A percentile compares a stretch with the other conserved stretches of the same genome.
These are phyloP conservation scores for Thecamonas trahens DNA, from an alignment of 78 protist species.

Conservation along the genomic window DNA sequence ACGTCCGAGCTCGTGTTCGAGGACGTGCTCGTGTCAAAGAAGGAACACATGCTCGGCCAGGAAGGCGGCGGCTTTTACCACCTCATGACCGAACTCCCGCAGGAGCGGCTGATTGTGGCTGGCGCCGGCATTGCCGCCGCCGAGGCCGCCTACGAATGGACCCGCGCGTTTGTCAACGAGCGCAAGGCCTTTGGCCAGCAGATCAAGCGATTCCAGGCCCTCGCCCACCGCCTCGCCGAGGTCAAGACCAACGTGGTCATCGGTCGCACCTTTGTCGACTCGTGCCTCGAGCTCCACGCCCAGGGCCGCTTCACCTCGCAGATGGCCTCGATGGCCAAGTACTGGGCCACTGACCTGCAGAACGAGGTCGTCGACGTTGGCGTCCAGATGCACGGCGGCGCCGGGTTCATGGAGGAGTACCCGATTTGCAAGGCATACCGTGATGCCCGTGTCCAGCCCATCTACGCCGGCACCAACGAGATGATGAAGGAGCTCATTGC, in stretches of 20 bases:
- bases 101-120: conserved; percentile 36
- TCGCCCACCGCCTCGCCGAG: conserved; percentile 25
- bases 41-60: conserved; percentile 18
- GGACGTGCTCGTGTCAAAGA: conserved; percentile 19
- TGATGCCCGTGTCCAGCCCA: conserved; percentile 46
- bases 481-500: conserved; percentile 52
- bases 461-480: conserved; percentile 55
- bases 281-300: conserved; percentile 19
- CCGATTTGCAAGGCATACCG: conserved; percentile 20
- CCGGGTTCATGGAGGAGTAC: conserved; percentile 51
- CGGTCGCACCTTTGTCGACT: conserved; percentile 29
- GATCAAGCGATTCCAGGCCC: conserved; percentile 4
- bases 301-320: conserved; percentile 5
- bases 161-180: conserved; percentile 25
- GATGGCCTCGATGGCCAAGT: conserved; percentile 36
- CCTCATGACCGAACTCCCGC: conserved; percentile 47
- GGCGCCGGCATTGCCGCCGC: conserved; percentile 7
- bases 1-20: conserved; percentile 51
- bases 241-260: conserved; percentile 19
- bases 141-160: conserved; percentile 23
- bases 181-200: conserved; percentile 15
- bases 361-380: conserved; percentile 22
- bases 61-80: conserved; percentile 30
- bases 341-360: conserved; percentile 19
- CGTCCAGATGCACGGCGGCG: conserved; percentile 57